phyloP scores from a whole-genome alignment of 208 protist species.

The Leishmania braziliensis region DNA sequence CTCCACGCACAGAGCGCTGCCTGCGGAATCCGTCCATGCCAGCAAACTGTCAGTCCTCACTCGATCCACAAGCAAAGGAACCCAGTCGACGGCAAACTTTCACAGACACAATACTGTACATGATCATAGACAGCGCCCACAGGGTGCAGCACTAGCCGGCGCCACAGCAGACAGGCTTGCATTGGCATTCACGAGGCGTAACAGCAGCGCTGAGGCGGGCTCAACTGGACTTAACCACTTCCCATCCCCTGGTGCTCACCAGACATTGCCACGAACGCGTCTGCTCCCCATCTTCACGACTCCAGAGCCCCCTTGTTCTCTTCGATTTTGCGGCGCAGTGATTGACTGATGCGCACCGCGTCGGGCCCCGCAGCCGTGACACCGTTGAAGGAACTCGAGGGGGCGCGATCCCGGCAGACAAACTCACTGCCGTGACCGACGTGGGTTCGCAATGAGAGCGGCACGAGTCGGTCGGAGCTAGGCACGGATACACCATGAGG shows the following conservation, averaged over 20 bases:
- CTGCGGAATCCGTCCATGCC: neutral
- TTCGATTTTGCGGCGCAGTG: constrained; percentile 43
- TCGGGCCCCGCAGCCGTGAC: neutral
- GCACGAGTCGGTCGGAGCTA: constrained; percentile 20
- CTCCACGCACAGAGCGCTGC: neutral
- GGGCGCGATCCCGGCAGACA: neutral
- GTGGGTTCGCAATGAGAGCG: constrained; percentile 21
- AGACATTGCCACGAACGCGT: neutral
- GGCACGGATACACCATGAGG: neutral
- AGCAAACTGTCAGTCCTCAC: neutral
- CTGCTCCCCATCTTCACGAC: constrained; percentile 1
- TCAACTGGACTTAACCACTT: neutral
- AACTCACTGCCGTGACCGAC: neutral
- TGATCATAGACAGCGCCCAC: neutral
- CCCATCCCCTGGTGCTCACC: neutral
- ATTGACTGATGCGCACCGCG: constrained; percentile 25
- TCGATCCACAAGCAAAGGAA: neutral
- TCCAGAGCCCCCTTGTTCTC: constrained; percentile 20
- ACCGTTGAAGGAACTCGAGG: neutral
- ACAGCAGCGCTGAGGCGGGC: neutral
- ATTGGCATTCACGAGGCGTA: neutral
- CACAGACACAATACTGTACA: neutral
- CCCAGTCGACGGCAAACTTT: neutral
- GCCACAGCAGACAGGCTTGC: too few species aligned
- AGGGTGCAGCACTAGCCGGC: neutral